These are phyloP conservation scores for Leptodontidium sp. DNA, from an alignment of 2,329 filamentous ascomycete species.

Conservation along the genomic window DNA sequence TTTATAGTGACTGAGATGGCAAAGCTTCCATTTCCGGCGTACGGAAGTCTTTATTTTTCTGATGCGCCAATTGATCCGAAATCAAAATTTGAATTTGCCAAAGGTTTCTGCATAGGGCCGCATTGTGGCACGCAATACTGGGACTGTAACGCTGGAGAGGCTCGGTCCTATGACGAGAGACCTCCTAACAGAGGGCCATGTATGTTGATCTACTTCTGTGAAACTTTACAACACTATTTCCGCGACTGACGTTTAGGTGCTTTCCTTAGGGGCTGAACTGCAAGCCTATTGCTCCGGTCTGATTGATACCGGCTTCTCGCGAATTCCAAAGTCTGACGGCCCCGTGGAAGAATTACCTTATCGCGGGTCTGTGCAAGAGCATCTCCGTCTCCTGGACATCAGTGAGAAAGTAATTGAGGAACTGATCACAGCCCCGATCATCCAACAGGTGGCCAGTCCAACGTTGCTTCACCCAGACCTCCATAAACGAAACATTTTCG, in stretches of 20 bases:
- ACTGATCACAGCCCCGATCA: conserved; percentile 10
- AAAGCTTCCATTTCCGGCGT: conserved; percentile 17
- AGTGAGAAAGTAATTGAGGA: conserved; percentile 15
- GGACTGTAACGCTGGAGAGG: conserved; percentile 7
- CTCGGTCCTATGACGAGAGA: conserved; percentile 1
- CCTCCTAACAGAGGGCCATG: conserved; percentile 15
- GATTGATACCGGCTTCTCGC: conserved; percentile 12
- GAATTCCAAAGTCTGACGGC: conserved; percentile 6
- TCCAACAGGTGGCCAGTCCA: conserved; percentile 3
- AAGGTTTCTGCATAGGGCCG: conserved; percentile 14
- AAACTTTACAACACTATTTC: neutral
- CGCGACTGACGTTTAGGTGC: neutral
- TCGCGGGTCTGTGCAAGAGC: conserved; percentile 15
- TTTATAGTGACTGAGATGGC: conserved; percentile 16
- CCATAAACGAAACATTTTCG: conserved; percentile 17
- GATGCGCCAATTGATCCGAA: conserved; percentile 10
- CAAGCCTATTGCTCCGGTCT: conserved; percentile 12
- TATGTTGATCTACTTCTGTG: neutral
- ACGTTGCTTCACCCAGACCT: conserved; percentile 14
- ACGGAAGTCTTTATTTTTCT: conserved; percentile 10
- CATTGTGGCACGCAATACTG: conserved; percentile 8
- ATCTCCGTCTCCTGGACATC: conserved; percentile 13
- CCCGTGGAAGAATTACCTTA: neutral
- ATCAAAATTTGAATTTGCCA: conserved; percentile 15
- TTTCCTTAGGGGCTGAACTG: conserved; percentile 6